Percentiles rank a stretch among this genome's conserved stretches.
Evolutionary conservation across 768 basidiomycete species (phyloP).

Genomic region (Cystobasidium onofrii): DNA sequence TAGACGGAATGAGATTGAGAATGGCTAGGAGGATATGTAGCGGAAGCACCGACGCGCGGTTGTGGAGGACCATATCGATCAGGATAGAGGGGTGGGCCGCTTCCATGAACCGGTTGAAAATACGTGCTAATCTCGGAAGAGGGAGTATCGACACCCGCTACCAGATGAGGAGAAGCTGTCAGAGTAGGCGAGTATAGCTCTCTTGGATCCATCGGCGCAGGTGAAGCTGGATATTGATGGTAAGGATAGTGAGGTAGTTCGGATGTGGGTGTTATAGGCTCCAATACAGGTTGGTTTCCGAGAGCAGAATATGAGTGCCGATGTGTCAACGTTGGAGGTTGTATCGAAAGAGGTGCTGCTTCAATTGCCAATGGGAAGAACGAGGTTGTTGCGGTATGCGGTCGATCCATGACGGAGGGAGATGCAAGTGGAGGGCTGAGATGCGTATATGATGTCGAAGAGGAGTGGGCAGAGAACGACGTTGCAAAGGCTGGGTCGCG

Average conservation of each 20-base stretch:
- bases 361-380: background rate
- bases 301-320: conserved; percentile 25
- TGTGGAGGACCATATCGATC: background rate
- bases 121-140: background rate
- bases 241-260: conserved; percentile 1
- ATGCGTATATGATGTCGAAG: background rate
- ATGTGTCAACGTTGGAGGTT: background rate
- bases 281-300: background rate
- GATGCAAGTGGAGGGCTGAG: conserved; percentile 16
- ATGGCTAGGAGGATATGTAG: background rate
- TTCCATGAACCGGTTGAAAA: background rate
- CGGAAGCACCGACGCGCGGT: background rate
- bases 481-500: background rate
- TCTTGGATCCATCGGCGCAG: background rate
- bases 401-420: conserved; percentile 12
- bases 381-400: background rate
- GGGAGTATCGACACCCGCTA: background rate
- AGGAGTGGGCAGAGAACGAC: background rate
- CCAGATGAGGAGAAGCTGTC: background rate
- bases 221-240: background rate
- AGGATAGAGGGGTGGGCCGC: background rate
- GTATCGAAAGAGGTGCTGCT: background rate
- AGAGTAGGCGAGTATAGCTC: background rate
- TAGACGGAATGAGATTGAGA: background rate
- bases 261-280: conserved; percentile 12